Base-by-base conservation (phyloP, 441 rosid species). In the Flueggea neowawraea region DNA sequence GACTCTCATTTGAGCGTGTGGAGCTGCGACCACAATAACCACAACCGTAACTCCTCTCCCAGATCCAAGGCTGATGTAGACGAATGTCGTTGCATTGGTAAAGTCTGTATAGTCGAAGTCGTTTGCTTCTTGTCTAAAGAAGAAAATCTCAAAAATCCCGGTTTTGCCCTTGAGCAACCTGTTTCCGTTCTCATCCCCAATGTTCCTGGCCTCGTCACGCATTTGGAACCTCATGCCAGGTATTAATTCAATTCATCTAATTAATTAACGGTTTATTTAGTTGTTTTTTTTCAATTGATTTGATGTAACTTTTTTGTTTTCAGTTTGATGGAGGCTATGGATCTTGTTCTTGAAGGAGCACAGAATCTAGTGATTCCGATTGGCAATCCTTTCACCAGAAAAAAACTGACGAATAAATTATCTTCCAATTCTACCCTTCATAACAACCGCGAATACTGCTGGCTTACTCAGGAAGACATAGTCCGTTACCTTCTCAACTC, bases 301-400 rank as follows among this genome's bases (percentile, higher is more conserved):
- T 54, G 16, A 13, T 8, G 22, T 17, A 13, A 45, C 28, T 10
- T 10, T 47, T 28, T 53, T 53, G 44, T 58, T 62, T 77, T 58
- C 70, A 95, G 98, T 59, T 82, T 95, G 66, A 58, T 80, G 36
- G 91, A 86, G 63, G 98, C 91, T 0, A 83, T 91, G 39, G 90
- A 84, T 80, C 68, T 85, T 58, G 86, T 95, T 16, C 72, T 82
- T 2, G 65, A 68, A 76, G 99, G 99, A 51, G 95, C 93, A 10
- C 96, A 88, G 73, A 88, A 84, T 65, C 74, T 95, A 52, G 88
- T 95, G 45, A 84, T 95, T n/a, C 97, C 95, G 52, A 84, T 89
- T 64, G 73, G 75, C 58, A 84, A 78, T 43, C 80, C 61, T 32
- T 76, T 61, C 60, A 54, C 75, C 32, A 71, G 81, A 69, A 82